Evolutionary conservation across 2,329 filamentous ascomycete genomes (phyloP).

Genomic region (Fusarium sp.): DNA sequence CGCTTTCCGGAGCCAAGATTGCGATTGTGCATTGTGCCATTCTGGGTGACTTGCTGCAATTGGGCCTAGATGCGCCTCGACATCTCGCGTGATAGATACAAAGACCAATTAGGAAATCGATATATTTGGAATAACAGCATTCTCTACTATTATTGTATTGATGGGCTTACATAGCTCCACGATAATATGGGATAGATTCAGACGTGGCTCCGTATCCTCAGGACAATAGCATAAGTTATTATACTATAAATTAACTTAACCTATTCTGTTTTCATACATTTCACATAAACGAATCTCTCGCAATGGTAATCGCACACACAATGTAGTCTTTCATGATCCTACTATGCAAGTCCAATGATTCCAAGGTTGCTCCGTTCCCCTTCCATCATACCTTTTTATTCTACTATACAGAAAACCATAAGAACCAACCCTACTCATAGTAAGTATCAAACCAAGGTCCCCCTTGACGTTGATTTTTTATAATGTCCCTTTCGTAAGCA

Average conservation of each 20-base stretch:
- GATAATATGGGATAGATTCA: background rate
- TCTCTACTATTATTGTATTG: background rate
- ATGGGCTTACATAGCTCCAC: background rate
- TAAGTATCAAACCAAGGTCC: constrained; percentile 15
- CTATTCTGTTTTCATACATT: background rate
- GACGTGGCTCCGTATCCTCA: background rate
- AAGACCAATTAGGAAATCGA: background rate
- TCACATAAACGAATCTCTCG: background rate
- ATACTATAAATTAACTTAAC: background rate
- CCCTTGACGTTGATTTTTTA: constrained; percentile 19
- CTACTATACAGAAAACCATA: constrained; percentile 38
- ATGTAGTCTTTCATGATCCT: constrained; percentile 20
- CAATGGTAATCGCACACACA: background rate
- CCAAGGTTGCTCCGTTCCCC: constrained; percentile 5
- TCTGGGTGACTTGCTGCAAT: background rate
- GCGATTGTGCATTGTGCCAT: constrained; percentile 17
- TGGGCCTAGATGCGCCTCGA: background rate
- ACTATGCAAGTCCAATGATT: constrained; percentile 27
- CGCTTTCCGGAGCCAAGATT: constrained; percentile 25
- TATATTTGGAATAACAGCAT: background rate
- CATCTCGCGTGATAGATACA: background rate
- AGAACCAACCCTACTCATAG: constrained; percentile 12
- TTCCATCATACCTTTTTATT: constrained; percentile 20
- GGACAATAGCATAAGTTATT: background rate
- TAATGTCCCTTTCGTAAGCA: constrained; percentile 31